These are phyloP conservation scores for Phellopilus nigrolimitatus DNA, from an alignment of 1,284 basidiomycete genomes.

Conservation along the genomic window DNA sequence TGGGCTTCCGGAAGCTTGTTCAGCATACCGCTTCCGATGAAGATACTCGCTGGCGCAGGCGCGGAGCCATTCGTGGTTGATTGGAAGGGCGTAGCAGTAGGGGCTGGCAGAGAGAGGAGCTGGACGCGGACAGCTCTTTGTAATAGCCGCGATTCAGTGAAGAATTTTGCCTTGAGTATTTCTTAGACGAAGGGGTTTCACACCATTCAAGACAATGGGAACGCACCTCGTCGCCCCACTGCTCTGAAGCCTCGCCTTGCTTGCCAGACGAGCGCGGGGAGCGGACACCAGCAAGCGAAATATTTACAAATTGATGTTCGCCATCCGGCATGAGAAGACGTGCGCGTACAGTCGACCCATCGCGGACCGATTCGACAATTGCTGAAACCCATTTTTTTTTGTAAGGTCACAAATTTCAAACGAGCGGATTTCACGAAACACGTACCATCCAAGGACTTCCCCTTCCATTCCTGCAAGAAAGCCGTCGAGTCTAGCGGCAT, in stretches of 20 bases:
- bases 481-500: slow-evolving; percentile 90
- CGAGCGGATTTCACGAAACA: neutral
- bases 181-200: slow-evolving; percentile 20
- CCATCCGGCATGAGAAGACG: slow-evolving; percentile 84
- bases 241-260: slow-evolving; percentile 74
- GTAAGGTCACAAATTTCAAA: slow-evolving; percentile 3
- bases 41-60: slow-evolving; percentile 70
- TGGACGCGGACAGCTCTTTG: slow-evolving; percentile 86
- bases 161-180: slow-evolving; percentile 78
- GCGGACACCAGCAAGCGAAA: slow-evolving; percentile 83
- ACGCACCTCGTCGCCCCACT: slow-evolving; percentile 80
- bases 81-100: slow-evolving; percentile 79
- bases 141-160: slow-evolving; percentile 88
- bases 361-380: slow-evolving; percentile 90
- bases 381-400: too few relatives aligned
- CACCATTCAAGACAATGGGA: slow-evolving; percentile 15
- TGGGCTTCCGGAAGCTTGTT: slow-evolving; percentile 40
- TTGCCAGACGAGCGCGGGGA: slow-evolving; percentile 69
- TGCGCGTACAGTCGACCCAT: slow-evolving; percentile 87
- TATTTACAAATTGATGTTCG: slow-evolving; percentile 83
- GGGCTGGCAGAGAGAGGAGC: slow-evolving; percentile 82
- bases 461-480: slow-evolving; percentile 90
- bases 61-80: slow-evolving; percentile 51
- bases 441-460: slow-evolving; percentile 80
- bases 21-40: slow-evolving; percentile 79